A percentile compares a stretch with the other conserved stretches of the same genome.
Evolutionary conservation across 306 rosid genomes (phyloP).

Genomic region (Cicer pinnatifidum): DNA sequence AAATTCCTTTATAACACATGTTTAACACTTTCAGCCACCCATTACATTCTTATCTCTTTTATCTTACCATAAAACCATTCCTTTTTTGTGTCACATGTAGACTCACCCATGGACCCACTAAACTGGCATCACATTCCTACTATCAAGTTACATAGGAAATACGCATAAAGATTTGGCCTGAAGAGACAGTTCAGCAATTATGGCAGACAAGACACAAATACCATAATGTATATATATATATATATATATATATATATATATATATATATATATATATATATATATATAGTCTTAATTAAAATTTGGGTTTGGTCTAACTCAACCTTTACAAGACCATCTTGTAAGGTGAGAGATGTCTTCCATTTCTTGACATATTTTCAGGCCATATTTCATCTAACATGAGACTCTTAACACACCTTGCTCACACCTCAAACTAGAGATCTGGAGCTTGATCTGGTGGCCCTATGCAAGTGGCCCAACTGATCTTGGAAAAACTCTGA

Average conservation of each 20-base stretch:
- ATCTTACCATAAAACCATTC: constrained; percentile 40
- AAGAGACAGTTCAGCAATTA: constrained; percentile 33
- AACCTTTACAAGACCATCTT: too few species aligned
- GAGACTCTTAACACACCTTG: too few species aligned
- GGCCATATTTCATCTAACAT: too few species aligned
- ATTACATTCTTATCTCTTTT: constrained; percentile 43
- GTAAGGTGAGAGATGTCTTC: too few species aligned
- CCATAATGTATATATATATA: background rate
- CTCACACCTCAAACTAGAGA: too few species aligned
- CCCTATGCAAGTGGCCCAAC: too few species aligned
- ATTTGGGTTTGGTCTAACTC: too few species aligned
- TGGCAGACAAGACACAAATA: background rate
- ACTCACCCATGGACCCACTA: constrained; percentile 40
- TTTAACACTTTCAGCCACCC: constrained; percentile 32
- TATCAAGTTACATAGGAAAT: constrained; percentile 34
- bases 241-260: too few species aligned
- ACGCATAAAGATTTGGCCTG: constrained; percentile 4
- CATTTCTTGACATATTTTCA: too few species aligned
- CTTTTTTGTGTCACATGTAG: constrained; percentile 45
- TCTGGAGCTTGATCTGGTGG: too few species aligned
- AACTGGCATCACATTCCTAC: constrained; percentile 8
- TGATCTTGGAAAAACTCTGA: too few species aligned
- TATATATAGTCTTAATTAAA: too few species aligned
- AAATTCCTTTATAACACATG: constrained; percentile 39
- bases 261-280: background rate